Base-by-base conservation (phyloP, 2,329 filamentous ascomycete species). In the Phoma sp. region DNA sequence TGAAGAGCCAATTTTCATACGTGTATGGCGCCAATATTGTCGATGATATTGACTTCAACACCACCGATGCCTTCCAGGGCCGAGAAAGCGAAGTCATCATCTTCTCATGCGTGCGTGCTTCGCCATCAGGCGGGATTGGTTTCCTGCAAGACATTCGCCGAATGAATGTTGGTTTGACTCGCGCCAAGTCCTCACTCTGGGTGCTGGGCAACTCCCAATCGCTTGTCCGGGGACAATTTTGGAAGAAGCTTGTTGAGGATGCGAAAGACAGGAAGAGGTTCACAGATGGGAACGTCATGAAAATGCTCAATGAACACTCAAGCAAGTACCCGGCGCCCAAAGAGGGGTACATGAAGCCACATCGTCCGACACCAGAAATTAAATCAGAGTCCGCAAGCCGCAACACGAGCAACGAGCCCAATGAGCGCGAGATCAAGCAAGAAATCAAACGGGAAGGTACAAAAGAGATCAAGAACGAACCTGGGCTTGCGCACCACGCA, bases 151-250 rank as follows among this genome's bases (percentile, higher is more conserved):
- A 99, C 73, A 96, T 99, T 70, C 87, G 95, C 55, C 93, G 95
- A 82, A 98, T 99, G 96, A 99, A 99, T 75, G 95, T 99, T 68
- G 95, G 95, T 78, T 82, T 99, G 56, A 99, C 95, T 22, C 89
- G 95, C 80, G 96, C 95, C 4, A 97, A 96, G 75, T 96, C 91
- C 8, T 97, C 93, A 30, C 83, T 99, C 8, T 99, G 93, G 90
- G 93, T 99, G 53, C 83, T 99, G 24, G 95, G 95, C 62, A 96
- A 98, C 75, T 95, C 95, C 0, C 83, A 89, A 52, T 91, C 93
- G 30, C 82, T 99, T 47, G 81, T 89, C 23, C 89, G 96, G 69
- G 95, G 95, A 56, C 86, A 95, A 69, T 97, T 91, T 75, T 99
- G 96, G 95, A 86, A 84, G 58, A 88, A 88, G 60, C 82, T 99